Evolutionary conservation across 176 grass and related monocot genomes (phyloP).

Genomic region (Alloteropsis semialata): DNA sequence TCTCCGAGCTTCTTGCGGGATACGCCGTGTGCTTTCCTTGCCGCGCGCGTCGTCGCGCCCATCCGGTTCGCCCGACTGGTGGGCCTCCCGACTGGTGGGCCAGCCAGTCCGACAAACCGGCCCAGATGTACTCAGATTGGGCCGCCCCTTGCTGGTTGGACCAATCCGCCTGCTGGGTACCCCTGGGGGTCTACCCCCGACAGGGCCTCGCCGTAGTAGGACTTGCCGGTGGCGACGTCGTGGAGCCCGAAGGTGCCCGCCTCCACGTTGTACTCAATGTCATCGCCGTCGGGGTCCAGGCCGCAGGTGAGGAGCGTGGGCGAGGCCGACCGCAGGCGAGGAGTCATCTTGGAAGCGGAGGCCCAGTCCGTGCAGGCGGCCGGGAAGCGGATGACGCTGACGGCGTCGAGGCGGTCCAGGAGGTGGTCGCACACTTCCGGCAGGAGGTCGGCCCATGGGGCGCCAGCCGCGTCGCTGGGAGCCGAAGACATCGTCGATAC

Average conservation of each 20-base stretch:
- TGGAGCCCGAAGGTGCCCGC: not conserved
- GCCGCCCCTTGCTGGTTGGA: too few relatives aligned
- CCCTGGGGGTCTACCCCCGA: too few relatives aligned
- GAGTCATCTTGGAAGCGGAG: not conserved
- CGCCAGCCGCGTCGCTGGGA: not conserved
- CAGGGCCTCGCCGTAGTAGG: not conserved
- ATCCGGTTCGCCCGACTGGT: too few relatives aligned
- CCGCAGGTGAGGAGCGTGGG: not conserved
- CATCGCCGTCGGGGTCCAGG: not conserved
- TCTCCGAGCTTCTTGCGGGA: too few relatives aligned
- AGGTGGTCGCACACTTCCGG: not conserved
- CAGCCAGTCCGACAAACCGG: too few relatives aligned
- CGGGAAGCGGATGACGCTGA: conserved; percentile 1
- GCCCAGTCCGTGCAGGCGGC: not conserved
- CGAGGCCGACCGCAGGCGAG: not conserved
- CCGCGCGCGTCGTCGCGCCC: too few relatives aligned
- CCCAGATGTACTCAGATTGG: too few relatives aligned
- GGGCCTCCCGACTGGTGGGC: too few relatives aligned
- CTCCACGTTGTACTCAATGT: not conserved
- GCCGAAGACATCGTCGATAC: not conserved
- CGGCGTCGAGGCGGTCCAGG: not conserved
- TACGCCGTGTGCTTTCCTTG: too few relatives aligned
- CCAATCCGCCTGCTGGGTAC: too few relatives aligned
- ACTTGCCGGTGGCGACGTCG: not conserved
- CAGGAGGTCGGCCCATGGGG: not conserved